A percentile compares a stretch with the other conserved stretches of the same genome.
Evolutionary conservation across 257 asterid species (phyloP).

Genomic region (Jaltomata sinuosa): DNA sequence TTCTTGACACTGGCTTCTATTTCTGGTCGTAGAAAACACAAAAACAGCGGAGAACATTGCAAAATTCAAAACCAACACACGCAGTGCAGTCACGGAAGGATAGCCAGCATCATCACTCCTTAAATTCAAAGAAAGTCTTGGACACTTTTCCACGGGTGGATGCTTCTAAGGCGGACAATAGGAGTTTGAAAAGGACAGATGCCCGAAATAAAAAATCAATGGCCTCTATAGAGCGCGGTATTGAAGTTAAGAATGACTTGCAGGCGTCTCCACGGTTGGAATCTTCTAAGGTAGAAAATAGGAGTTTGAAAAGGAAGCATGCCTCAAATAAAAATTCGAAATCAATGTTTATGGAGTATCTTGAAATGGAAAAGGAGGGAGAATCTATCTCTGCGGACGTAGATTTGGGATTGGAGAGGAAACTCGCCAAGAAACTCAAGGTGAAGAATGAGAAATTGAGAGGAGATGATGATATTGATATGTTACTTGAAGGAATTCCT

Average conservation of each 20-base stretch:
- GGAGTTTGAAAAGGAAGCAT: constrained; percentile 26
- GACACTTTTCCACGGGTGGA: neutral
- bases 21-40: constrained; percentile 17
- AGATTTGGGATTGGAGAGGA: constrained; percentile 55
- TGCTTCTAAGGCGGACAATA: neutral
- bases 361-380: constrained; percentile 50
- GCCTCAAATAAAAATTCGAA: constrained; percentile 16
- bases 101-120: neutral
- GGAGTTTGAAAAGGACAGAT: constrained; percentile 9
- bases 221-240: neutral
- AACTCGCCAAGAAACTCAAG: constrained; percentile 77
- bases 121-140: neutral
- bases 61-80: constrained; percentile 3
- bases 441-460: constrained; percentile 53
- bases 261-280: neutral
- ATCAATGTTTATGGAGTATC: constrained; percentile 39
- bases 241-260: constrained; percentile 3
- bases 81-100: neutral
- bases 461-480: constrained; percentile 46
- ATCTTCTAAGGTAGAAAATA: constrained; percentile 10
- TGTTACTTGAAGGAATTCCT: constrained; percentile 54
- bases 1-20: neutral
- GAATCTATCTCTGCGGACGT: constrained; percentile 27
- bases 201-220: neutral
- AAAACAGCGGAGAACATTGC: constrained; percentile 7